A percentile compares a stretch with the other conserved stretches of the same genome.
Evolutionary conservation across 441 rosid genomes (phyloP).

Genomic region (Syzygium syzygioides): DNA sequence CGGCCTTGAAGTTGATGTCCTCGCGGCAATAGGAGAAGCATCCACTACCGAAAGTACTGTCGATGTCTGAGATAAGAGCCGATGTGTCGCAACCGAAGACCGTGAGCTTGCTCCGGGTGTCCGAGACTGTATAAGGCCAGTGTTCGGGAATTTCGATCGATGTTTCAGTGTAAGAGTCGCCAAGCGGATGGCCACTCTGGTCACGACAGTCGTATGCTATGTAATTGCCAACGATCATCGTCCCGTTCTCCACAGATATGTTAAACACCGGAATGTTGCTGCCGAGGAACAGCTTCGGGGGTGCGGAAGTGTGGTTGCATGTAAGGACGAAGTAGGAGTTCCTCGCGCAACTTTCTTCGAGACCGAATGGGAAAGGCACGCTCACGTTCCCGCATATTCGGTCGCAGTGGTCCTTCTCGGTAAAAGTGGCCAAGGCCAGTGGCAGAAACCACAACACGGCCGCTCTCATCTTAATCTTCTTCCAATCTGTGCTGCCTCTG

Average conservation of each 20-base stretch:
- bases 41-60: no score
- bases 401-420: not conserved
- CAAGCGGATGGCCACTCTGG: accelerated
- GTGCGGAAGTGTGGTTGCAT: not conserved
- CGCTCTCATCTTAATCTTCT: not conserved
- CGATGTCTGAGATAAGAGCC: no score
- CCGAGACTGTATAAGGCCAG: no score
- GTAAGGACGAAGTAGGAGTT: accelerated
- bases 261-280: accelerated
- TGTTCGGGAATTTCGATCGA: accelerated
- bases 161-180: accelerated
- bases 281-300: not conserved
- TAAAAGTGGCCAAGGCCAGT: not conserved
- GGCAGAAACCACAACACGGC: not conserved
- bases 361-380: not conserved
- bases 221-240: not conserved
- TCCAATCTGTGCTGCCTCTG: not conserved
- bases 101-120: no score
- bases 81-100: no score
- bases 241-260: not conserved
- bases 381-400: accelerated
- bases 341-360: accelerated
- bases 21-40: no score
- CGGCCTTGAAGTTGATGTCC: no score
- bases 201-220: not conserved